A percentile compares a stretch with the other conserved stretches of the same genome.
phyloP scores from a whole-genome alignment of 495 filamentous ascomycete genomes.

The Penicillium longicatenatum region DNA sequence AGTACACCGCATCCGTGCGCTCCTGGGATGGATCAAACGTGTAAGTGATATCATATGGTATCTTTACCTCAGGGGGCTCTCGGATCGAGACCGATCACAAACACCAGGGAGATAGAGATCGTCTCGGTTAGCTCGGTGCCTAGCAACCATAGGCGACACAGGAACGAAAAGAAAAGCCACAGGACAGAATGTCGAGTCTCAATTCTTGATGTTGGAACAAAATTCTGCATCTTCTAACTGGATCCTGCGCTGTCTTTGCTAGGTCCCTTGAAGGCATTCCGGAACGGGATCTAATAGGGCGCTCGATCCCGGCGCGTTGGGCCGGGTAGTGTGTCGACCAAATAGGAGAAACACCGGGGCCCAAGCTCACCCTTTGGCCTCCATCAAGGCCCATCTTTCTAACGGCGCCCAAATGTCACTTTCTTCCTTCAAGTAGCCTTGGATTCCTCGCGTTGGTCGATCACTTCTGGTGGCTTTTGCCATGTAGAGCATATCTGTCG shows the following conservation, averaged over 20 bases:
- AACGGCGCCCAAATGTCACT: background rate
- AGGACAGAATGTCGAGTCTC: background rate
- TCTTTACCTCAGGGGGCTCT: background rate
- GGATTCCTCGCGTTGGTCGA: background rate
- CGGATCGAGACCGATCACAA: constrained; percentile 12
- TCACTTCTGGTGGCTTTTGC: background rate
- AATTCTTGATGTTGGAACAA: background rate
- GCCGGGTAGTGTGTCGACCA: constrained; percentile 6
- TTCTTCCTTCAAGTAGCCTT: background rate
- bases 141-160: background rate
- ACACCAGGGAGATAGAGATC: constrained; percentile 1
- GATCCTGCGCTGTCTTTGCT: background rate
- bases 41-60: background rate
- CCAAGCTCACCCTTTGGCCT: background rate
- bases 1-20: background rate
- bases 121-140: constrained; percentile 20
- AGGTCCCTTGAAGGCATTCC: constrained; percentile 15
- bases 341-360: constrained; percentile 9
- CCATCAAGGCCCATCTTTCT: background rate
- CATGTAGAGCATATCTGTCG: no score
- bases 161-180: background rate
- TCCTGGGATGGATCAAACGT: background rate
- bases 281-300: constrained; percentile 15
- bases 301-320: constrained; percentile 9
- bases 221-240: background rate